Conservation (phyloP, 495 filamentous ascomycete genomes). For the Amniculicola lignicola region DNA sequence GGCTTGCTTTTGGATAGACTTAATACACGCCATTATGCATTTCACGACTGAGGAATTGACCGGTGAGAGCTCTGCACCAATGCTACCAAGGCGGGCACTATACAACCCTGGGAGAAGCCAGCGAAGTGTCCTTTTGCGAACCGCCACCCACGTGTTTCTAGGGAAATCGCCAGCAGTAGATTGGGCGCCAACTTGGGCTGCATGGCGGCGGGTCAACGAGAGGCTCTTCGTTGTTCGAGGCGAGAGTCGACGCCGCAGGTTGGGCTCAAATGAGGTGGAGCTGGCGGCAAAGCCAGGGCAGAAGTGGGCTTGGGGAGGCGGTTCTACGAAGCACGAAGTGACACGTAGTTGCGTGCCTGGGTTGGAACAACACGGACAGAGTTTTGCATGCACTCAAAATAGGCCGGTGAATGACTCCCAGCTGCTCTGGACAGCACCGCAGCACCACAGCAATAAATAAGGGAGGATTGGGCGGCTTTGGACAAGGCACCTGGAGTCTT, state of each 20-base stretch:
- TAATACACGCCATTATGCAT: conserved; percentile 10
- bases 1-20: conserved; percentile 5
- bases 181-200: conserved; percentile 28
- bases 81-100: not conserved
- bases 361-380: conserved; percentile 4
- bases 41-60: conserved; percentile 1
- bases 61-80: conserved; percentile 12
- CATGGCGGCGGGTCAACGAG: not conserved
- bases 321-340: conserved; percentile 11
- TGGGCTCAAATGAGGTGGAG: conserved; percentile 15
- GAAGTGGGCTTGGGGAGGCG: not conserved
- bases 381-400: conserved; percentile 1
- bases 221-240: conserved; percentile 20
- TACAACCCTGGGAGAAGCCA: not conserved
- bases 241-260: conserved; percentile 7
- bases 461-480: conserved; percentile 4
- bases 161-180: conserved; percentile 14
- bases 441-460: conserved; percentile 17
- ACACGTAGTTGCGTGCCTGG: conserved; percentile 17
- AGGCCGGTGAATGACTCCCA: conserved; percentile 17
- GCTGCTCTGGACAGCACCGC: not conserved
- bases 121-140: conserved; percentile 21
- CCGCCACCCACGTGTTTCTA: conserved; percentile 25
- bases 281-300: conserved; percentile 11
- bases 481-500: conserved; percentile 4